These are phyloP conservation scores for Arthrinium phaeospermum DNA, from an alignment of 2,329 filamentous ascomycete genomes.

Conservation along the genomic window DNA sequence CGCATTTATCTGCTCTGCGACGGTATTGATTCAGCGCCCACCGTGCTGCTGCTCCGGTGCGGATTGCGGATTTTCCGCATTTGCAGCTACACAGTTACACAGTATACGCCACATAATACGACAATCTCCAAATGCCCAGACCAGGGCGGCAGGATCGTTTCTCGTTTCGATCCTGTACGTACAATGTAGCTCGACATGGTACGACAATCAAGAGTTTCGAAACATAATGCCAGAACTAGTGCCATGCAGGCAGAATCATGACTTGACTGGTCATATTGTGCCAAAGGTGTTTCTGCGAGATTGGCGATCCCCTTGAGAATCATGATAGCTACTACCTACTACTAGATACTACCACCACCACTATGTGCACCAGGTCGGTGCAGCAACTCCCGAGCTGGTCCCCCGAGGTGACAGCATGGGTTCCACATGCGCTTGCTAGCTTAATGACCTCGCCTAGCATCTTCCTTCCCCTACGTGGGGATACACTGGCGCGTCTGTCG, in stretches of 20 bases:
- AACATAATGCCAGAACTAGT: neutral
- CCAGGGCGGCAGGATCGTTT: neutral
- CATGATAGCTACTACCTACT: neutral
- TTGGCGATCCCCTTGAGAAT: neutral
- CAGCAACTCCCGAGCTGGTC: neutral
- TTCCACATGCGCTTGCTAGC: neutral
- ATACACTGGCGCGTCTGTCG: neutral
- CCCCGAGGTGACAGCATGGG: slow-evolving; percentile 6
- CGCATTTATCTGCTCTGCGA: neutral
- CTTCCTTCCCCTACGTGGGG: neutral
- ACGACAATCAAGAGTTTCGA: neutral
- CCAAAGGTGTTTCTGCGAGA: slow-evolving; percentile 15
- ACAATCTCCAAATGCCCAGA: no score
- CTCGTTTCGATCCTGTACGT: neutral
- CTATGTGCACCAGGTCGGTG: neutral
- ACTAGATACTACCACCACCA: no score
- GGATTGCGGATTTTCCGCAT: neutral
- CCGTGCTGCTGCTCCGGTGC: neutral
- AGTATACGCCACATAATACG: neutral
- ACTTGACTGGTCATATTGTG: slow-evolving; percentile 10
- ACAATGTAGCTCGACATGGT: neutral
- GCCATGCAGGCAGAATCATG: slow-evolving; percentile 5
- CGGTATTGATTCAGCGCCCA: neutral
- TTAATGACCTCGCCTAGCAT: neutral
- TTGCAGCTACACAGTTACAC: neutral